Base-by-base conservation (phyloP, 257 asterid genomes). In the Nicotiana obtusifolia region DNA sequence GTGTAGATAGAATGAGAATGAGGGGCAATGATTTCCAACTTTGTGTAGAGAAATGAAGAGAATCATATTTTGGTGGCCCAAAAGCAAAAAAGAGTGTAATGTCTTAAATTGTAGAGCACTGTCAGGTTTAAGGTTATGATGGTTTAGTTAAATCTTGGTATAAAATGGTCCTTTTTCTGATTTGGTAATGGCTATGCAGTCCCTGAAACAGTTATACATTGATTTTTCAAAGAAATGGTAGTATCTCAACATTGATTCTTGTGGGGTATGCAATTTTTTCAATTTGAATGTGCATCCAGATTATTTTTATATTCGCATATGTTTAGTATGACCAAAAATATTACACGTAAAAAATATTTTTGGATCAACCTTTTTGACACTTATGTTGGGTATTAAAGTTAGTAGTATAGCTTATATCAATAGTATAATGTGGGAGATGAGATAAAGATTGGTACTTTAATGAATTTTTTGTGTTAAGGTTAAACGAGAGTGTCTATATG, bases 181-280 rank as follows among this genome's bases (percentile, higher is more conserved):
- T 35, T 68, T 37, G 53, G 22, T 31, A 31, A 17, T 16, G 53
- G 77, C 26, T 19, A 5, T 19, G 24, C 2, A 19, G 1, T 57
- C 26, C 64, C 11, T n/a, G 9, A 54, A 57, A 19, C 22, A 57
- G 26, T 19, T 57, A 17, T 57, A 57, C 10, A 17, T 71, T 20
- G 78, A 44, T 53, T 67, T 81, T 31, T 30, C 79, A 65, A 54
- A 66, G 67, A 26, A 49, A 53, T 67, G 69, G 33, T 53, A 81
- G 31, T 30, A 30, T 81, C 83, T 81, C 59, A 9, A 81, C 41
- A 26, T 54, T 81, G 80, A 81, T 81, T 67, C 35, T 65, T 17
- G 65, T 65, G 67, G 79, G 77, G 66, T 53, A 64, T 26, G 20
- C 16, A 24, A 14, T 24, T 64, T 60, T 78, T 9, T 78, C 49